Percentiles rank a stretch among this genome's conserved stretches.
Evolutionary conservation across 768 basidiomycete genomes (phyloP).

Genomic region (Termitomyces sp.): DNA sequence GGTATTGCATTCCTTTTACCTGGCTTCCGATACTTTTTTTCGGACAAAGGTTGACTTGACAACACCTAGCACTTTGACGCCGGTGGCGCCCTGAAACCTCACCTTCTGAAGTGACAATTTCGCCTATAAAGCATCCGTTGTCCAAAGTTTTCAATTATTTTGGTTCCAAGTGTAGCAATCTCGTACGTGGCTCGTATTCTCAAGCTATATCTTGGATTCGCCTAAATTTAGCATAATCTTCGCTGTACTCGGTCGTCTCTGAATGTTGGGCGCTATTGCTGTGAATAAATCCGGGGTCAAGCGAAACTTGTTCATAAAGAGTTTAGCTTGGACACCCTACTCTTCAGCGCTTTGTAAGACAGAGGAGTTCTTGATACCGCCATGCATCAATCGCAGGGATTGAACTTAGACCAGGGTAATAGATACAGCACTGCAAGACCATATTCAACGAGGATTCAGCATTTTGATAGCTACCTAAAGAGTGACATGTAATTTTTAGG

Average conservation of each 20-base stretch:
- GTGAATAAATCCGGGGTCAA: conserved; percentile 15
- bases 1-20: too few relatives aligned
- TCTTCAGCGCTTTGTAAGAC: conserved; percentile 11
- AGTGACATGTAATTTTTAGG: conserved; percentile 15
- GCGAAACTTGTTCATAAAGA: conserved; percentile 11
- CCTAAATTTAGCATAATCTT: conserved; percentile 11
- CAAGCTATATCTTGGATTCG: not conserved
- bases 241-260: conserved; percentile 13
- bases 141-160: not conserved
- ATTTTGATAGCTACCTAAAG: not conserved
- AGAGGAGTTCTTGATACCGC: not conserved
- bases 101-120: conserved; percentile 10
- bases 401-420: conserved; percentile 13
- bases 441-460: not conserved
- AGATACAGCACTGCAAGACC: conserved; percentile 13
- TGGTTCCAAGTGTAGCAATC: not conserved
- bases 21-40: too few relatives aligned
- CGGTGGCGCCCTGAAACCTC: too few relatives aligned
- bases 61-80: too few relatives aligned
- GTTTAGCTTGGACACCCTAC: conserved; percentile 11
- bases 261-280: conserved; percentile 10
- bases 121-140: not conserved
- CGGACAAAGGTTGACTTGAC: too few relatives aligned
- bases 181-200: not conserved
- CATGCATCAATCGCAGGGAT: not conserved